Conservation (phyloP, 768 basidiomycete species). For the Boletus vinaceobasis region DNA sequence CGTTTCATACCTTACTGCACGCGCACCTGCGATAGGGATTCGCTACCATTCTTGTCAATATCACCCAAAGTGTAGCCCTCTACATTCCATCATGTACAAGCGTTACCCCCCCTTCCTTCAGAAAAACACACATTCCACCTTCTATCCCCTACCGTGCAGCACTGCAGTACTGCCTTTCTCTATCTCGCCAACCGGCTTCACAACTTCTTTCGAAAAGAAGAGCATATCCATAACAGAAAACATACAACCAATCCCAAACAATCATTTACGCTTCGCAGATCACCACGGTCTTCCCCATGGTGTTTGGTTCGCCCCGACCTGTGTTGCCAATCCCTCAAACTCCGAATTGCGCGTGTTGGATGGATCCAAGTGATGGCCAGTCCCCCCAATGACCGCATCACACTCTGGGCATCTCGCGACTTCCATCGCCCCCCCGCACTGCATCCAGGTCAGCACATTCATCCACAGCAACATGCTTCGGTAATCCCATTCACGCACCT, state of each 20-base stretch:
- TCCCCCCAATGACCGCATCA: constrained; percentile 50
- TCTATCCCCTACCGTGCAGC: too few species aligned
- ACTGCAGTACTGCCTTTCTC: too few species aligned
- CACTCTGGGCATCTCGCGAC: constrained; percentile 55
- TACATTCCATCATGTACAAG: too few species aligned
- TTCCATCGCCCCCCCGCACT: constrained; percentile 61
- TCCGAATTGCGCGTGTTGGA: constrained; percentile 46
- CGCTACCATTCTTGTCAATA: too few species aligned
- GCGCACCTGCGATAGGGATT: too few species aligned
- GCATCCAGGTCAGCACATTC: neutral
- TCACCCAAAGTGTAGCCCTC: too few species aligned
- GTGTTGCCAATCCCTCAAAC: constrained; percentile 42
- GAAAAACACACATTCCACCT: too few species aligned
- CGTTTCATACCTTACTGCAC: too few species aligned
- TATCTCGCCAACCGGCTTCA: too few species aligned
- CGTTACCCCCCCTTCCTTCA: too few species aligned
- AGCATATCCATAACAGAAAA: neutral
- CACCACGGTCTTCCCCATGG: constrained; percentile 30
- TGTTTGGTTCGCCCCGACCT: constrained; percentile 25
- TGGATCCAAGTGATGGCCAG: constrained; percentile 35
- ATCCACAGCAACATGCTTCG: neutral
- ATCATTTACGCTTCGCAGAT: neutral
- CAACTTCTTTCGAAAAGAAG: neutral
- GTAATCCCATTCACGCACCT: constrained; percentile 34
- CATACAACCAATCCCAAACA: neutral